Percentiles rank a stretch among this genome's conserved stretches.
Conservation (phyloP, 2,329 filamentous ascomycete species). For the Cephalotrichum gorgonifer region DNA sequence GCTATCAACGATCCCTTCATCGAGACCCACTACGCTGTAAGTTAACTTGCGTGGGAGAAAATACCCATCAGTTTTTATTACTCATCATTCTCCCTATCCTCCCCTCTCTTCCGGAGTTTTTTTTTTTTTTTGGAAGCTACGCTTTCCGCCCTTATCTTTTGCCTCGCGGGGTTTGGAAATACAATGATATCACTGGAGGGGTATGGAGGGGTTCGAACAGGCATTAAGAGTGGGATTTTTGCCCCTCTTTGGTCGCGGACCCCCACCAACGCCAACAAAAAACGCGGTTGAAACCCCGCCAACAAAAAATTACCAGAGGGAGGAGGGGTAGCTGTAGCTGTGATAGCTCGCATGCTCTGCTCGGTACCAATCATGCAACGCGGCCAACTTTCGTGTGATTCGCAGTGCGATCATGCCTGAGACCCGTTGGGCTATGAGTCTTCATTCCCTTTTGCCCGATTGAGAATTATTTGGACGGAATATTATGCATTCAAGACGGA, state of each 20-base stretch:
- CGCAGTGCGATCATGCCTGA: too few relatives aligned
- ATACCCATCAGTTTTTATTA: too few relatives aligned
- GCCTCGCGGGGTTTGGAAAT: background rate
- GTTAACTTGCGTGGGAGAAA: constrained; percentile 30
- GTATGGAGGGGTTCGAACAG: background rate
- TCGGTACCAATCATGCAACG: too few relatives aligned
- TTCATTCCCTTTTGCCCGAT: too few relatives aligned
- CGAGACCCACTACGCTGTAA: constrained; percentile 91
- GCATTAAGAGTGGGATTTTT: background rate
- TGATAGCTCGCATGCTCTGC: too few relatives aligned
- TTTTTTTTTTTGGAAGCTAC: background rate
- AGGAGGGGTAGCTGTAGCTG: too few relatives aligned
- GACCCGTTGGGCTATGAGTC: too few relatives aligned
- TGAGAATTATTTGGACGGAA: too few relatives aligned
- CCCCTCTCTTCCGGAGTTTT: background rate
- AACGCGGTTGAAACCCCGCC: background rate
- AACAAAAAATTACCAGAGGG: constrained; percentile 4
- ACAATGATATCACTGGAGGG: constrained; percentile 3
- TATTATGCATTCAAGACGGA: too few relatives aligned
- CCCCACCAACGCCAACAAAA: background rate
- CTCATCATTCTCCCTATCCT: too few relatives aligned
- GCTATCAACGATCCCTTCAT: constrained; percentile 99
- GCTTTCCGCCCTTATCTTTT: background rate
- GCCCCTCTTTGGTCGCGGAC: constrained; percentile 1
- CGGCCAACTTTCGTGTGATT: too few relatives aligned